Percentiles rank a stretch among this genome's conserved stretches.
These are phyloP conservation scores for Debaryomyces singareniensis DNA, from an alignment of 1,139 yeast genomes.

Conservation along the genomic window DNA sequence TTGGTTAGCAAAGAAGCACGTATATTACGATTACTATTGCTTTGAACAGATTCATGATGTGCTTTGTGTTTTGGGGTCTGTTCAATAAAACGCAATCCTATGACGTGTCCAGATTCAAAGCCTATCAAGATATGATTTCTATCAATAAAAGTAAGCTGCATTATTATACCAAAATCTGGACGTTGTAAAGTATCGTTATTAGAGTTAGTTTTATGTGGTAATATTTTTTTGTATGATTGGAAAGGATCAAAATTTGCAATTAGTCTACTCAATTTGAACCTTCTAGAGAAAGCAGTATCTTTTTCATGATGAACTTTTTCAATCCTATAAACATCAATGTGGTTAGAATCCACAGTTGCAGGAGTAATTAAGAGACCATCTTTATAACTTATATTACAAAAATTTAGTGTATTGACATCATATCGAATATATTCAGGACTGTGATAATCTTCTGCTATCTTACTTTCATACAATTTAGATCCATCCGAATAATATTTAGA, in stretches of 20 bases:
- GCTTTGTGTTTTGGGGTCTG: not conserved
- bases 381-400: slow-evolving; percentile 40
- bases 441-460: slow-evolving; percentile 9
- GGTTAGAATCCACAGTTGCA: slow-evolving; percentile 45
- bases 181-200: slow-evolving; percentile 15
- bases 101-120: slow-evolving; percentile 52
- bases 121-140: slow-evolving; percentile 37
- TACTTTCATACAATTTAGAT: slow-evolving; percentile 1
- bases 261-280: slow-evolving; percentile 18
- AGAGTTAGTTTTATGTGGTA: slow-evolving; percentile 7
- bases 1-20: too few relatives aligned
- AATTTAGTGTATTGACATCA: slow-evolving; percentile 54
- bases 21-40: too few relatives aligned
- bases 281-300: slow-evolving; percentile 1
- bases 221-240: slow-evolving; percentile 8
- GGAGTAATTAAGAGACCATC: slow-evolving; percentile 39
- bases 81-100: slow-evolving; percentile 20
- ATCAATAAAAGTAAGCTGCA: slow-evolving; percentile 36
- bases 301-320: slow-evolving; percentile 5
- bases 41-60: not conserved
- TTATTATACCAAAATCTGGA: slow-evolving; percentile 47
- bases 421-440: slow-evolving; percentile 22
- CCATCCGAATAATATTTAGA: slow-evolving; percentile 2
- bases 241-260: slow-evolving; percentile 21
- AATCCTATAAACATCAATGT: slow-evolving; percentile 45